Percentiles rank a stretch among this genome's conserved stretches.
phyloP scores from a whole-genome alignment of 345 rosid species.

The Populus alba region DNA sequence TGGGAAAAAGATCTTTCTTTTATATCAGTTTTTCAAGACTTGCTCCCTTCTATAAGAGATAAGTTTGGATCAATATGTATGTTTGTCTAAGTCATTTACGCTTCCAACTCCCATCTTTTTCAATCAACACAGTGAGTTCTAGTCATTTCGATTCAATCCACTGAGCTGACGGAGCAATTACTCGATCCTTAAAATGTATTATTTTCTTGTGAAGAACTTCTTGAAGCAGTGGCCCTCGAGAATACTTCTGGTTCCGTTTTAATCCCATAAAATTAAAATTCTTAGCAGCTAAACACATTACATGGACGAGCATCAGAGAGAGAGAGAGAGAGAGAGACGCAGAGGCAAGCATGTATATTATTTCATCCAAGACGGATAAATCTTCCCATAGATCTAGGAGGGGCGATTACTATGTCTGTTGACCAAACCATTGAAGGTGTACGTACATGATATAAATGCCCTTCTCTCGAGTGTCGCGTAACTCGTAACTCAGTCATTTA shows the following conservation, averaged over 20 bases:
- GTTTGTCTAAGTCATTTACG: constrained; percentile 18
- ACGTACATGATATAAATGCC: not conserved
- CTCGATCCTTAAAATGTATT: not conserved
- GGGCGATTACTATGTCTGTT: too few relatives aligned
- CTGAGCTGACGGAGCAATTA: not conserved
- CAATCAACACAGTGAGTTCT: not conserved
- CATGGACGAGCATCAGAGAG: too few relatives aligned
- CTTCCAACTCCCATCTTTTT: constrained; percentile 29
- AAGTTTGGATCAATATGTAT: constrained; percentile 22
- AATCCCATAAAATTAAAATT: too few relatives aligned
- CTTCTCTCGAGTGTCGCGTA: not conserved
- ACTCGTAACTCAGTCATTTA: not conserved
- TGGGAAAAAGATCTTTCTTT: constrained; percentile 20
- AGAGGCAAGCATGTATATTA: too few relatives aligned
- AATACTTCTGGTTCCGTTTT: not conserved
- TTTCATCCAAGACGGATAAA: too few relatives aligned
- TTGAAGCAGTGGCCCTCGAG: not conserved
- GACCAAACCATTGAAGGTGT: not conserved
- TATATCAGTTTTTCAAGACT: not conserved
- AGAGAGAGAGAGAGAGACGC: too few relatives aligned
- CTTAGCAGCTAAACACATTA: too few relatives aligned
- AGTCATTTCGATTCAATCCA: not conserved
- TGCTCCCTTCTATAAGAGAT: constrained; percentile 22
- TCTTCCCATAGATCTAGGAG: too few relatives aligned
- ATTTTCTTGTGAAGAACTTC: not conserved